Conservation (phyloP, 768 basidiomycete species). For the Suillus subaureus region DNA sequence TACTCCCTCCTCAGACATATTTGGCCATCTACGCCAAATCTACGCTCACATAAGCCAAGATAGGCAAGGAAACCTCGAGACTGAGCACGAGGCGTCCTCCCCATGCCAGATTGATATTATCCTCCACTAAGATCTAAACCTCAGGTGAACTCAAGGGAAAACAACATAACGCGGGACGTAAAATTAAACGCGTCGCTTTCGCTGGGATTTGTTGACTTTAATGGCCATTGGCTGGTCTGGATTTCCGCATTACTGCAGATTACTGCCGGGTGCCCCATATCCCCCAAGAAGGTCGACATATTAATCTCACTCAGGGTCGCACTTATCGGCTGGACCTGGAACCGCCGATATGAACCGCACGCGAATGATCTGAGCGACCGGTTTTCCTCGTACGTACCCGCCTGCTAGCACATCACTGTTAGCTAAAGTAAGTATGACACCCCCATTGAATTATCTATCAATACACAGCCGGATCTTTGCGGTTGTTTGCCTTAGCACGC, state of each 20-base stretch:
- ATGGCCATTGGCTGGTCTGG: not conserved
- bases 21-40: not conserved
- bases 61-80: not conserved
- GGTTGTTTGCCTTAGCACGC: not conserved
- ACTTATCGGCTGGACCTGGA: slow-evolving; percentile 6
- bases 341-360: not conserved
- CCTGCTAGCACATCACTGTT: not conserved
- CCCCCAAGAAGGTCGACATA: not conserved
- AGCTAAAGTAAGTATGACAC: not conserved
- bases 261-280: not conserved
- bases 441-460: not conserved
- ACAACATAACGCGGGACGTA: slow-evolving; percentile 4
- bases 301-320: slow-evolving; percentile 2
- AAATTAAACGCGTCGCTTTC: slow-evolving; percentile 4
- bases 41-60: not conserved
- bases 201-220: not conserved
- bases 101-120: not conserved
- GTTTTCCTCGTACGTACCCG: not conserved
- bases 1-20: not conserved
- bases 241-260: slow-evolving; percentile 2
- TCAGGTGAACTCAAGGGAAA: not conserved
- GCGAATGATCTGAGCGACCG: not conserved
- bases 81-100: not conserved
- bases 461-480: not conserved
- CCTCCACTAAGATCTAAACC: not conserved